Base-by-base conservation (phyloP, 1,284 basidiomycete genomes). In the Ustilago cynodontis region DNA sequence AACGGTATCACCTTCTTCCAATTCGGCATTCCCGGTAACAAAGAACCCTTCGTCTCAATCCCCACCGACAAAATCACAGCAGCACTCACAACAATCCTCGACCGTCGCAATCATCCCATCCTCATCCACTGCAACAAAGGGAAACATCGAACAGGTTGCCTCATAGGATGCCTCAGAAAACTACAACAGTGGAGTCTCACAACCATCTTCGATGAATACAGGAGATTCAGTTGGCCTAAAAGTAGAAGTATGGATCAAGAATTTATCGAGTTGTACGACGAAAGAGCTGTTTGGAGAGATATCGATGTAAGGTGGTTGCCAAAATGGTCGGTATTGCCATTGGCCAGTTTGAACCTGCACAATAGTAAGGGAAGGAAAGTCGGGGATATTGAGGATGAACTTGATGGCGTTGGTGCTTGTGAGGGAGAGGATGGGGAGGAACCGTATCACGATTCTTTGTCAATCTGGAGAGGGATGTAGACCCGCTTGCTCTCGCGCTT, bases 91-190 rank as follows among this genome's bases (percentile, higher is more conserved):
- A 87, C 88, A 3, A 87, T 89, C 22, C 81, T 89, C n/a, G 89
- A 90, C 77, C 77, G 78, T 39, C 84, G 88, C 4, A 90, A 90
- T 75, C 88, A 89, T 66, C 89, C 89, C 1, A 86, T 90, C 29
- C 80, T 89, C 35, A 89, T 90, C 20, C 89, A 90, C 76, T 90
- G 89, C 85, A 90, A 90, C 85, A 89, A 89, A 82, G 89, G 89
- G 61, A 90, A 89, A 86, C 89, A 90, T 68, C 87, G 89, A 1
- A 90, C 89, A 0, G 89, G 89, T 1, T 89, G 89, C 74, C 81
- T 90, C 29, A 87, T 90, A 8, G 89, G 89, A 4, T 89, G 89
- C 75, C 85, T 90, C 10, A 83, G 89, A 2, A 87, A 89, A 50
- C 76, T 89, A 9, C 89, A 89, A 74, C 86, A 87, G 16, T 89